These are phyloP conservation scores for Cicer judaicum DNA, from an alignment of 306 rosid species.

Conservation along the genomic window DNA sequence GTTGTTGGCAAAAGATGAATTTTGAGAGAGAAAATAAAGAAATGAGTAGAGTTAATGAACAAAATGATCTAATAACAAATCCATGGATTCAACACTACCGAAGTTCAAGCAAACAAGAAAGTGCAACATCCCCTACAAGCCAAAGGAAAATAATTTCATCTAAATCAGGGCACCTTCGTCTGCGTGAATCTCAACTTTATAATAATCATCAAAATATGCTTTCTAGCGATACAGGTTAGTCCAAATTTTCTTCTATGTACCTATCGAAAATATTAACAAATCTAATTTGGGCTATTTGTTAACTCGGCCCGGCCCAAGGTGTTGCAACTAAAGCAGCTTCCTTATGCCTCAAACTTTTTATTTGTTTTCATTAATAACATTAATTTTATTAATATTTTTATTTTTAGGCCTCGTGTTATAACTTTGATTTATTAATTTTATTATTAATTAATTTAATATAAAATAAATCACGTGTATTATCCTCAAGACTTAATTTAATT, in stretches of 20 bases:
- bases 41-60: conserved; percentile 34
- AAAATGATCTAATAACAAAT: conserved; percentile 43
- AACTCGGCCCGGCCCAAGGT: too few species aligned
- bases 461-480: too few species aligned
- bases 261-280: too few species aligned
- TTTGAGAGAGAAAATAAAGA: conserved; percentile 52
- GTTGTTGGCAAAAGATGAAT: conserved; percentile 61
- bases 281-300: too few species aligned
- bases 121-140: conserved; percentile 37
- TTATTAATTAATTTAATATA: too few species aligned
- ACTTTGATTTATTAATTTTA: too few species aligned
- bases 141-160: conserved; percentile 40
- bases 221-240: conserved; percentile 52
- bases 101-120: conserved; percentile 46
- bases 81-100: conserved; percentile 72
- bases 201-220: conserved; percentile 36
- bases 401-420: too few species aligned
- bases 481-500: too few species aligned
- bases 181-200: conserved; percentile 27
- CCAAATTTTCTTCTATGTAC: neutral
- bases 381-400: too few species aligned
- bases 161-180: conserved; percentile 34
- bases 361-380: too few species aligned
- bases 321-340: too few species aligned
- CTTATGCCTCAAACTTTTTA: too few species aligned